phyloP scores from a whole-genome alignment of 2,329 filamentous ascomycete species.

The Nakataea oryzae region DNA sequence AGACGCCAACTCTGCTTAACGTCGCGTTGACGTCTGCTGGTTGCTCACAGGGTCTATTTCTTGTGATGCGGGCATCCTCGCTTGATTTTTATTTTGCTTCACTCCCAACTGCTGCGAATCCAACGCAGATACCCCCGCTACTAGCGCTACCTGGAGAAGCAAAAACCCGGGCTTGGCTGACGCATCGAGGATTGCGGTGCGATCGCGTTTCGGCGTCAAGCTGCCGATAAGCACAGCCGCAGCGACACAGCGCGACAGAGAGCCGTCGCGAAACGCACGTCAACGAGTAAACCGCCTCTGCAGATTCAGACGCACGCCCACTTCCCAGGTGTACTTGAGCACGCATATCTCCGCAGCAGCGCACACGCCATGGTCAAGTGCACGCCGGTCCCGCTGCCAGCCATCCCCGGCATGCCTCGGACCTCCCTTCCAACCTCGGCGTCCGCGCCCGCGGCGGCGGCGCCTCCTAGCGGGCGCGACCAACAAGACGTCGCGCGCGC shows the following conservation, averaged over 20 bases:
- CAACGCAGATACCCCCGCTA: too few relatives aligned
- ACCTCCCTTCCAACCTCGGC: too few relatives aligned
- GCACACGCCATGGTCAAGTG: not conserved
- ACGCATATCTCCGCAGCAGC: not conserved
- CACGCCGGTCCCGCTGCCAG: not conserved
- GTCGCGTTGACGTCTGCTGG: not conserved
- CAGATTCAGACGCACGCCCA: too few relatives aligned
- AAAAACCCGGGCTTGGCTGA: not conserved
- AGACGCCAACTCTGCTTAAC: not conserved
- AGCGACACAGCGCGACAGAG: not conserved
- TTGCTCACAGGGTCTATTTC: too few relatives aligned
- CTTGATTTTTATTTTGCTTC: too few relatives aligned
- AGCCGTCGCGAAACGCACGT: not conserved
- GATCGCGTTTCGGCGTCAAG: not conserved
- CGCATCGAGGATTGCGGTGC: too few relatives aligned
- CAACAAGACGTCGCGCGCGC: not conserved
- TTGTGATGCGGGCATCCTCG: too few relatives aligned
- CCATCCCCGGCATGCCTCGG: not conserved
- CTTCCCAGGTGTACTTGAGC: too few relatives aligned
- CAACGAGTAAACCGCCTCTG: too few relatives aligned
- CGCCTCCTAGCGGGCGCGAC: not conserved
- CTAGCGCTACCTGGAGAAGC: not conserved
- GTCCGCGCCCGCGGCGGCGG: too few relatives aligned
- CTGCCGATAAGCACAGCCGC: not conserved
- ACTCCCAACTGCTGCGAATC: too few relatives aligned